Evolutionary conservation across 441 rosid genomes (phyloP).

Genomic region (Corymbia calophylla): DNA sequence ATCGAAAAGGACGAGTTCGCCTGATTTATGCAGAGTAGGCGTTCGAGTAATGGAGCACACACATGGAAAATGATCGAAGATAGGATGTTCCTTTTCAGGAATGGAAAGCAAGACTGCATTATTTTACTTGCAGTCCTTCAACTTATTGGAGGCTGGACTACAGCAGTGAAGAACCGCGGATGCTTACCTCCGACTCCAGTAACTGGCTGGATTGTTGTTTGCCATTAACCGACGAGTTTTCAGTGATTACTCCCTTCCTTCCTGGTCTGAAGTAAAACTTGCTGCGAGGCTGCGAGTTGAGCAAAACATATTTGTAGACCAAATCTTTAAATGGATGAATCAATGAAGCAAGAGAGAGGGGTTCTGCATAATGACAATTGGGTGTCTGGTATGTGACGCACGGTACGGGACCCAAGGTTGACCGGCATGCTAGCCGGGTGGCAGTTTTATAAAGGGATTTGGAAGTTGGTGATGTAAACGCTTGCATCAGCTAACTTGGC

Average conservation of each 20-base stretch:
- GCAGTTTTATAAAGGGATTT: too few species aligned
- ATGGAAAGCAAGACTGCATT: not conserved
- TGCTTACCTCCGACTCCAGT: not conserved
- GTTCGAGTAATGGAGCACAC: not conserved
- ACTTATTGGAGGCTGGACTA: not conserved
- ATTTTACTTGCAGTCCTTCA: not conserved
- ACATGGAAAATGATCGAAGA: not conserved
- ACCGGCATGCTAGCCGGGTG: too few species aligned
- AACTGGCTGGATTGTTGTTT: not conserved
- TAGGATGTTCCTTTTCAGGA: not conserved
- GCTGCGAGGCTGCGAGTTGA: not conserved
- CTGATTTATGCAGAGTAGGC: not conserved
- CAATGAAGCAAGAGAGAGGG: too few species aligned
- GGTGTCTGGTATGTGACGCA: too few species aligned
- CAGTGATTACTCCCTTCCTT: not conserved
- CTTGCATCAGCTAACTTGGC: too few species aligned
- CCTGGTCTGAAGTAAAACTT: not conserved
- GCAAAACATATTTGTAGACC: too few species aligned
- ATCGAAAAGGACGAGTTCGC: not conserved
- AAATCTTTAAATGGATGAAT: too few species aligned
- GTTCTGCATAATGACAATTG: too few species aligned
- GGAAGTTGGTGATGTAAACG: too few species aligned
- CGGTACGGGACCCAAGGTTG: too few species aligned
- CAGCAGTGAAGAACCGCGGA: not conserved
- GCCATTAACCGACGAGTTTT: not conserved